phyloP scores from a whole-genome alignment of 2,329 filamentous ascomycete genomes.

The Microdochium paspali region DNA sequence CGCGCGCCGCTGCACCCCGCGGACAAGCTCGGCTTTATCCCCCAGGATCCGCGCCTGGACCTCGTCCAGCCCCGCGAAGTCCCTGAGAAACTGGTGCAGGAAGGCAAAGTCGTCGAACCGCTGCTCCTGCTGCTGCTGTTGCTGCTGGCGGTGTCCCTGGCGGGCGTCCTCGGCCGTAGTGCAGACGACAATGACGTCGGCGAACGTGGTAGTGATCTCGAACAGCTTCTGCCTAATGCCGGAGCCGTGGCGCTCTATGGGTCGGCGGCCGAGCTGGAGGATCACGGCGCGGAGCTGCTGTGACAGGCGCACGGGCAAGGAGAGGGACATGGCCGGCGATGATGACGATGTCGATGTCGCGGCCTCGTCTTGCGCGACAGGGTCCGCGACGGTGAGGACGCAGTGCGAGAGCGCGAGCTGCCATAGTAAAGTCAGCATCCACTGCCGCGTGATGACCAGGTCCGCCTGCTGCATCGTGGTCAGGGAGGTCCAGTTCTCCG shows the following conservation, averaged over 20 bases:
- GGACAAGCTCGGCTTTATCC: constrained; percentile 26
- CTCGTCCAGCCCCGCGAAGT: constrained; percentile 26
- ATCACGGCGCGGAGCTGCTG: constrained; percentile 30
- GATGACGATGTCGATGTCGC: neutral
- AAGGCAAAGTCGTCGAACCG: constrained; percentile 35
- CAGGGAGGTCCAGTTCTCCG: neutral
- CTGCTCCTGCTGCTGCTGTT: constrained; percentile 28
- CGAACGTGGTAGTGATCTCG: constrained; percentile 38
- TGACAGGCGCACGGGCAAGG: constrained; percentile 32
- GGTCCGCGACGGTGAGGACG: too few species aligned
- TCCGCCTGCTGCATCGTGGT: constrained; percentile 32
- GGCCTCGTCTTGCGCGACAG: too few species aligned
- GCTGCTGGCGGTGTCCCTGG: constrained; percentile 14
- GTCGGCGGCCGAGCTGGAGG: constrained; percentile 26
- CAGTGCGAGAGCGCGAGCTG: constrained; percentile 37
- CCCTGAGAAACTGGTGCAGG: constrained; percentile 28
- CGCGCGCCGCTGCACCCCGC: neutral
- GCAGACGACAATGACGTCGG: constrained; percentile 36
- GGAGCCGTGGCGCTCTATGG: constrained; percentile 34
- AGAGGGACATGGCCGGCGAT: constrained; percentile 21
- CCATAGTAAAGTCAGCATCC: constrained; percentile 37
- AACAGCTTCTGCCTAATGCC: constrained; percentile 37
- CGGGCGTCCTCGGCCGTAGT: too few species aligned
- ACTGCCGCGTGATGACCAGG: constrained; percentile 37
- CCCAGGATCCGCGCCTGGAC: constrained; percentile 25